Evolutionary conservation across 208 protist genomes (phyloP).

Genomic region (Wallacemonas collosoma): DNA sequence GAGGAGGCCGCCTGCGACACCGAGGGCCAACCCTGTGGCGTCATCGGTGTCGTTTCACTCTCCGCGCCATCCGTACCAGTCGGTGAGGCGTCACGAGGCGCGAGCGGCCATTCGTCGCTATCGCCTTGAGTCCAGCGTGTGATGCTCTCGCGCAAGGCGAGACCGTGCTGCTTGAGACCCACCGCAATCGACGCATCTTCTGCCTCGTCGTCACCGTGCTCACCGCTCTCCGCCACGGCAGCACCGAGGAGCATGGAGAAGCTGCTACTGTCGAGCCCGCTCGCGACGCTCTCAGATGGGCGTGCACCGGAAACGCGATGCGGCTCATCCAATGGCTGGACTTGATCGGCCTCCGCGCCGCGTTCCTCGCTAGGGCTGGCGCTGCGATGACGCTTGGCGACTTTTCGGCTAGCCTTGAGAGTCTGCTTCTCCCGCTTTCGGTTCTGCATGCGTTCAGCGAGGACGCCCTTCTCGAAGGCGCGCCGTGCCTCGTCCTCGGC

Average conservation of each 20-base stretch:
- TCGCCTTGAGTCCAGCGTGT: neutral
- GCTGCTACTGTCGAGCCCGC: neutral
- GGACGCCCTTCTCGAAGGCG: conserved; percentile 16
- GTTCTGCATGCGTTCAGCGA: conserved; percentile 17
- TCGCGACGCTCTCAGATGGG: neutral
- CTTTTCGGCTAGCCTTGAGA: neutral
- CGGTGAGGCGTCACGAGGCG: neutral
- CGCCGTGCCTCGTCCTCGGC: neutral
- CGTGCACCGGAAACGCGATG: neutral
- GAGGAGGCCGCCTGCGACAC: neutral
- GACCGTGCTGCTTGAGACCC: neutral
- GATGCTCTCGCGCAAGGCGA: conserved; percentile 3
- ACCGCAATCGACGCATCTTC: neutral
- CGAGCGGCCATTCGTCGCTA: conserved; percentile 4
- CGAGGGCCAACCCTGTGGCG: no score
- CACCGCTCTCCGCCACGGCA: neutral
- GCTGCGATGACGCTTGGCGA: neutral
- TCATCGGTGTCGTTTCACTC: neutral
- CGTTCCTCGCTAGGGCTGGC: neutral
- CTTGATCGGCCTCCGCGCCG: no score
- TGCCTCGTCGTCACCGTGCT: neutral
- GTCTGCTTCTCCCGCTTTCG: conserved; percentile 8
- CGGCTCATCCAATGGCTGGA: neutral
- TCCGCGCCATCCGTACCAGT: neutral
- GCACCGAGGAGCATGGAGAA: conserved; percentile 2